Evolutionary conservation across 2,329 filamentous ascomycete genomes (phyloP).

Genomic region (Neofusicoccum ribis): DNA sequence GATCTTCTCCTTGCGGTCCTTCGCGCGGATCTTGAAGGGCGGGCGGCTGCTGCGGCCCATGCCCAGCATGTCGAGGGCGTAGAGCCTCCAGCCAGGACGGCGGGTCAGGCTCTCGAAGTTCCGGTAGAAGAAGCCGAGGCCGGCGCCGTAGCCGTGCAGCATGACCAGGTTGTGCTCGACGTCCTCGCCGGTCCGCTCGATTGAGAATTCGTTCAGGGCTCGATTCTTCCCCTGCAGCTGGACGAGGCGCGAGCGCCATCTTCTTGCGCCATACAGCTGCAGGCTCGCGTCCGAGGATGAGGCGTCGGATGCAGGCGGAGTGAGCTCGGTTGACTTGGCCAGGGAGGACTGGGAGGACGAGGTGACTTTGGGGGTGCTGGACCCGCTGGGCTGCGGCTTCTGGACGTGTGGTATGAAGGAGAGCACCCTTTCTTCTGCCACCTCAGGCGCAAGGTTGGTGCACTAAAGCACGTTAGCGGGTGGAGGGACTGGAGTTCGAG

Average conservation of each 20-base stretch:
- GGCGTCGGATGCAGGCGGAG: constrained; percentile 38
- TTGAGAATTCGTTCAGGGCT: constrained; percentile 86
- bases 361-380: constrained; percentile 57
- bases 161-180: constrained; percentile 88
- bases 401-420: constrained; percentile 80
- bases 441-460: constrained; percentile 78
- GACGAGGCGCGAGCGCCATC: constrained; percentile 86
- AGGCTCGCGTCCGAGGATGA: constrained; percentile 47
- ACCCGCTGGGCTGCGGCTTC: constrained; percentile 66
- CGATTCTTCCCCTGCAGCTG: constrained; percentile 81
- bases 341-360: constrained; percentile 43
- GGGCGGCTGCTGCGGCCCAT: constrained; percentile 90
- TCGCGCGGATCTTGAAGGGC: constrained; percentile 79
- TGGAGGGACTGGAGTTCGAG: too few relatives aligned
- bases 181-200: constrained; percentile 78
- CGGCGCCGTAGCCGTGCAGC: constrained; percentile 94
- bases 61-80: constrained; percentile 87
- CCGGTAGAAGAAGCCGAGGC: constrained; percentile 96
- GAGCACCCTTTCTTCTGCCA: constrained; percentile 85
- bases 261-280: constrained; percentile 80
- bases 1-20: constrained; percentile 76
- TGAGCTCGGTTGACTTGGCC: constrained; percentile 39
- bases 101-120: constrained; percentile 90
- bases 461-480: constrained; percentile 60
- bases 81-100: constrained; percentile 79